Evolutionary conservation across 2,329 filamentous ascomycete species (phyloP).

Genomic region (Aspergillus quadricinctus): DNA sequence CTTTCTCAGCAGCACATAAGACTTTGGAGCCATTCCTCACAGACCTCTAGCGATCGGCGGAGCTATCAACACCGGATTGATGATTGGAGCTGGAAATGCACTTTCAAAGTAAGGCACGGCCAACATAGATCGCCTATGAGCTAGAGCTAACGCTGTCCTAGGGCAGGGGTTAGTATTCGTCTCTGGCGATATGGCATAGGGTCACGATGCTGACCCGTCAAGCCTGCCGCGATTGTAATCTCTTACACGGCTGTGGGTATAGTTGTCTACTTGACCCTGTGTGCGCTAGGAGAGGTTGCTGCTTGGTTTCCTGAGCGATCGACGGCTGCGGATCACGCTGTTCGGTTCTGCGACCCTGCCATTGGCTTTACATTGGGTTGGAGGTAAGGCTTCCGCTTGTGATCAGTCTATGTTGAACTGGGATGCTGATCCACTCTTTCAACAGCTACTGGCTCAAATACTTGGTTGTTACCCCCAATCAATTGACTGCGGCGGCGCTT

Average conservation of each 20-base stretch:
- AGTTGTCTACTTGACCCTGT: slow-evolving; percentile 72
- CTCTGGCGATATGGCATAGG: neutral
- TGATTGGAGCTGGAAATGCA: slow-evolving; percentile 26
- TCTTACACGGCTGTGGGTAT: slow-evolving; percentile 35
- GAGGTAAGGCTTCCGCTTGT: slow-evolving; percentile 43
- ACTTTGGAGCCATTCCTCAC: slow-evolving; percentile 3
- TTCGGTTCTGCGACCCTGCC: slow-evolving; percentile 72
- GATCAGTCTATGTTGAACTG: neutral
- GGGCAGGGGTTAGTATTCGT: slow-evolving; percentile 24
- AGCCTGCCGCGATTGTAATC: slow-evolving; percentile 34
- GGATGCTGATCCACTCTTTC: slow-evolving; percentile 8
- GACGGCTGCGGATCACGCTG: slow-evolving; percentile 74
- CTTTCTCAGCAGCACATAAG: neutral
- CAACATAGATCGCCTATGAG: neutral
- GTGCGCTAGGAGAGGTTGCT: slow-evolving; percentile 74
- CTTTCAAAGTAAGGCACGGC: slow-evolving; percentile 22
- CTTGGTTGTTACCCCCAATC: slow-evolving; percentile 79
- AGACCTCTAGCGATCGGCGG: slow-evolving; percentile 23
- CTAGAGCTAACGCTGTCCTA: slow-evolving; percentile 8
- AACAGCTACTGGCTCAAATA: slow-evolving; percentile 63
- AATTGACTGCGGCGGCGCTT: slow-evolving; percentile 70
- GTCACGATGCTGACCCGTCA: slow-evolving; percentile 1
- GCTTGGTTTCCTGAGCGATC: slow-evolving; percentile 71
- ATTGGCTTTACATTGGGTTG: slow-evolving; percentile 74
- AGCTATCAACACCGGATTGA: slow-evolving; percentile 29